phyloP scores from a whole-genome alignment of 2,329 filamentous ascomycete species.

The Venturiaceae sp. region DNA sequence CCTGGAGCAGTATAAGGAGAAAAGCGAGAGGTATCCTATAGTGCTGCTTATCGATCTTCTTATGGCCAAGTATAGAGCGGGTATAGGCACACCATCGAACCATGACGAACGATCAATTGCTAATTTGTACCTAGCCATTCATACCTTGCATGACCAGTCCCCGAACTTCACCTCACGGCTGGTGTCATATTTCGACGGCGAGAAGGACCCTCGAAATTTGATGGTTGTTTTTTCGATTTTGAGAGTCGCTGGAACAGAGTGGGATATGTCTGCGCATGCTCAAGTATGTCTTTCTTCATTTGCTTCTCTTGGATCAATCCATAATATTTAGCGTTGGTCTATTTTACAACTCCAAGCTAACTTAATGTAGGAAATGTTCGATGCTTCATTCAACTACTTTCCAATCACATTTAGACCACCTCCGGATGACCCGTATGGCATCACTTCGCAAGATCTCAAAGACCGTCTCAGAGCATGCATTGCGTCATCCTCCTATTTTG shows the following conservation, averaged over 20 bases:
- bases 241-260: slow-evolving; percentile 58
- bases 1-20: slow-evolving; percentile 52
- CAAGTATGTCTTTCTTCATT: slow-evolving; percentile 37
- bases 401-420: slow-evolving; percentile 62
- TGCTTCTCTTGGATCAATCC: not conserved
- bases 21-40: slow-evolving; percentile 50
- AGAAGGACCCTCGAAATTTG: slow-evolving; percentile 60
- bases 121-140: slow-evolving; percentile 33
- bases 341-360: slow-evolving; percentile 10
- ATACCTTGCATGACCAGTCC: slow-evolving; percentile 41
- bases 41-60: slow-evolving; percentile 52
- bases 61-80: slow-evolving; percentile 50
- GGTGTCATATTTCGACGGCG: slow-evolving; percentile 55
- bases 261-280: slow-evolving; percentile 51
- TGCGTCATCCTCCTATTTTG: slow-evolving; percentile 50
- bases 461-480: slow-evolving; percentile 54
- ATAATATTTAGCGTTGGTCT: not conserved
- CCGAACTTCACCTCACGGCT: slow-evolving; percentile 49
- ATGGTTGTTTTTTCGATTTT: slow-evolving; percentile 63
- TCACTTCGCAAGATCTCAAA: slow-evolving; percentile 60
- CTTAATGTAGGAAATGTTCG: slow-evolving; percentile 44
- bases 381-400: slow-evolving; percentile 63
- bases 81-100: slow-evolving; percentile 21
- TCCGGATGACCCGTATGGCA: slow-evolving; percentile 59
- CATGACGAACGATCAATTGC: not conserved